Evolutionary conservation across 305 asterid genomes (phyloP).

Genomic region (Fraxinus dipetala): DNA sequence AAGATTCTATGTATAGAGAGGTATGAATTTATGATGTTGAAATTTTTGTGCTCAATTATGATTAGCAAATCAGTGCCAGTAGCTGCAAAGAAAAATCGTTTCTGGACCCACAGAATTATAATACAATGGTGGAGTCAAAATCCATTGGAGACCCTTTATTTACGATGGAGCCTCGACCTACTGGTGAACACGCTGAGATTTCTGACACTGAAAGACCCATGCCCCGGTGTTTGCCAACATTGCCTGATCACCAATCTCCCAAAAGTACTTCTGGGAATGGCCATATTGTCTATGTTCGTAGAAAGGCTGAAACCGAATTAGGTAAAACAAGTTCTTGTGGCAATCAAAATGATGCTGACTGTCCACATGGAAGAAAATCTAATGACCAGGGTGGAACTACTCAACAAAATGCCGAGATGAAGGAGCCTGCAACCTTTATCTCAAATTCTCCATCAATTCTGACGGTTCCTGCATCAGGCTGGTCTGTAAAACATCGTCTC

Average conservation of each 20-base stretch:
- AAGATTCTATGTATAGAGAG: slow-evolving; percentile 39
- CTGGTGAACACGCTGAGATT: slow-evolving; percentile 32
- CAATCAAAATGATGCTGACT: slow-evolving; percentile 27
- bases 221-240: slow-evolving; percentile 29
- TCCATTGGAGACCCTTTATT: slow-evolving; percentile 30
- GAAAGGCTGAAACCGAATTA: slow-evolving; percentile 54
- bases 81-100: slow-evolving; percentile 31
- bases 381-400: slow-evolving; percentile 32
- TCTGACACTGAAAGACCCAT: slow-evolving; percentile 43
- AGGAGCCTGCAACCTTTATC: slow-evolving; percentile 28
- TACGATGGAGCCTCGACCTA: slow-evolving; percentile 27
- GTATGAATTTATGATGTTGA: slow-evolving; percentile 40
- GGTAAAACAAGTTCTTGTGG: slow-evolving; percentile 34
- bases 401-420: slow-evolving; percentile 30
- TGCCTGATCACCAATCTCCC: slow-evolving; percentile 27
- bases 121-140: slow-evolving; percentile 31
- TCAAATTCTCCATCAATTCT: slow-evolving; percentile 36
- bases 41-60: slow-evolving; percentile 38
- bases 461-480: slow-evolving; percentile 40
- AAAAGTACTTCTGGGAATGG: slow-evolving; percentile 45
- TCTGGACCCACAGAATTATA: slow-evolving; percentile 34
- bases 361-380: slow-evolving; percentile 30
- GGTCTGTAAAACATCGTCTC: slow-evolving; percentile 40
- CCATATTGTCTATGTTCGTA: slow-evolving; percentile 70
- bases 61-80: slow-evolving; percentile 30